Conservation (phyloP, 106 monocot genomes). For the Hemerocallis citrina region DNA sequence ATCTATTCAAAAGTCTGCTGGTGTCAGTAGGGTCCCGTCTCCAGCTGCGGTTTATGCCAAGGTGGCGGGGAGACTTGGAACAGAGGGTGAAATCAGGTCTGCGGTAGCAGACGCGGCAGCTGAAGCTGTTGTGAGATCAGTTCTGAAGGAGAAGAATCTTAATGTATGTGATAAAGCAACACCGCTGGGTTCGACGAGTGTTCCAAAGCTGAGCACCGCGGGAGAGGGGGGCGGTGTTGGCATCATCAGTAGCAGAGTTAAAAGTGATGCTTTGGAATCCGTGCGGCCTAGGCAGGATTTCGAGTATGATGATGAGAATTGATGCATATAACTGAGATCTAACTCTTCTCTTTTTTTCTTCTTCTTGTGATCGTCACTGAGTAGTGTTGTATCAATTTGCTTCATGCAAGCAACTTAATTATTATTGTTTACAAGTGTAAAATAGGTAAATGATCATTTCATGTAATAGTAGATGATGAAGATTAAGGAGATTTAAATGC, state of each 20-base stretch:
- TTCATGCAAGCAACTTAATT: too few species aligned
- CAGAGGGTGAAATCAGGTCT: slow-evolving; percentile 27
- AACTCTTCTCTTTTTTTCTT: neutral
- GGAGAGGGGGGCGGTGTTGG: neutral
- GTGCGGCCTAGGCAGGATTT: slow-evolving; percentile 35
- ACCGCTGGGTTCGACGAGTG: slow-evolving; percentile 39
- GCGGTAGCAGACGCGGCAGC: slow-evolving; percentile 46
- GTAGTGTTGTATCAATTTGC: too few species aligned
- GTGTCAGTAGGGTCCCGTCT: slow-evolving; percentile 5
- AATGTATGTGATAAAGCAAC: slow-evolving; percentile 29
- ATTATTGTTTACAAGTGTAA: too few species aligned
- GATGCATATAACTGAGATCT: neutral
- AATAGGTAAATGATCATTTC: too few species aligned
- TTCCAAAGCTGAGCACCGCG: slow-evolving; percentile 59
- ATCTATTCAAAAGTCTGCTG: slow-evolving; percentile 10
- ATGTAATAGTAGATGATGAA: too few species aligned
- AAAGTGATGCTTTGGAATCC: slow-evolving; percentile 32
- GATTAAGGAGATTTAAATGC: too few species aligned
- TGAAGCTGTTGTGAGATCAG: slow-evolving; percentile 35
- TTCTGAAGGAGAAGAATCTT: slow-evolving; percentile 51
- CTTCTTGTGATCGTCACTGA: too few species aligned
- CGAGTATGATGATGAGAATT: slow-evolving; percentile 48
- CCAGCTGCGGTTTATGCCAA: slow-evolving; percentile 15
- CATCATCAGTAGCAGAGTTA: neutral
- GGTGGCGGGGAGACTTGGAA: slow-evolving; percentile 32